phyloP scores from a whole-genome alignment of 2,329 filamentous ascomycete species.

The Fusarium nygamai region DNA sequence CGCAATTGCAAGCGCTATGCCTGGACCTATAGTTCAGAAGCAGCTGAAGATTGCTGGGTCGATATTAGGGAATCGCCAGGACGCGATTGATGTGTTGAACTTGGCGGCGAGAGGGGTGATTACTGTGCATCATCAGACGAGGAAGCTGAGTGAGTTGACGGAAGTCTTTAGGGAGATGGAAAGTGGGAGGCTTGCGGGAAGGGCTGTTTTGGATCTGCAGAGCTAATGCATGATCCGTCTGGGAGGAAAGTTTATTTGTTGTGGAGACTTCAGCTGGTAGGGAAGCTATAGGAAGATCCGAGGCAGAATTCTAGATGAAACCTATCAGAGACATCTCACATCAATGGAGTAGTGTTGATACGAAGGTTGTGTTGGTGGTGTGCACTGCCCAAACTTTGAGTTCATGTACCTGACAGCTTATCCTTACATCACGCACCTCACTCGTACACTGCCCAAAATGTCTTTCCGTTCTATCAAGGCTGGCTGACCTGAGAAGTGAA shows the following conservation, averaged over 20 bases:
- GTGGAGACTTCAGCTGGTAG: neutral
- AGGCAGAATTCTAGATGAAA: neutral
- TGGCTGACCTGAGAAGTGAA: neutral
- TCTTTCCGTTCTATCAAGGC: fast-evolving
- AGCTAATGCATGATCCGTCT: neutral
- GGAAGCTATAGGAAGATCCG: fast-evolving
- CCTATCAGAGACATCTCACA: neutral
- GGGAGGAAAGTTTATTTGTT: neutral
- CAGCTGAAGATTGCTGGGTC: neutral
- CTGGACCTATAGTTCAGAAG: neutral
- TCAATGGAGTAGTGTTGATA: neutral
- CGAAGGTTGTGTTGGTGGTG: fast-evolving
- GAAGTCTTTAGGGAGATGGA: neutral
- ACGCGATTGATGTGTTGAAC: neutral
- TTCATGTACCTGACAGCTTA: neutral
- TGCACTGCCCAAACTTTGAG: fast-evolving
- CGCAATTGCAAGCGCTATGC: neutral
- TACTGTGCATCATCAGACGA: neutral
- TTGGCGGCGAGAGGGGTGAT: neutral
- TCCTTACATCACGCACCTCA: neutral
- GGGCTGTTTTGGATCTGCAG: neutral
- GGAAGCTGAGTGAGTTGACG: neutral
- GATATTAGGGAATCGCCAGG: neutral
- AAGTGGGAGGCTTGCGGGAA: neutral
- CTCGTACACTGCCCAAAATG: neutral